A percentile compares a stretch with the other conserved stretches of the same genome.
These are phyloP conservation scores for Ensete ventricosum DNA, from an alignment of 176 grass and related monocot genomes.

Conservation along the genomic window DNA sequence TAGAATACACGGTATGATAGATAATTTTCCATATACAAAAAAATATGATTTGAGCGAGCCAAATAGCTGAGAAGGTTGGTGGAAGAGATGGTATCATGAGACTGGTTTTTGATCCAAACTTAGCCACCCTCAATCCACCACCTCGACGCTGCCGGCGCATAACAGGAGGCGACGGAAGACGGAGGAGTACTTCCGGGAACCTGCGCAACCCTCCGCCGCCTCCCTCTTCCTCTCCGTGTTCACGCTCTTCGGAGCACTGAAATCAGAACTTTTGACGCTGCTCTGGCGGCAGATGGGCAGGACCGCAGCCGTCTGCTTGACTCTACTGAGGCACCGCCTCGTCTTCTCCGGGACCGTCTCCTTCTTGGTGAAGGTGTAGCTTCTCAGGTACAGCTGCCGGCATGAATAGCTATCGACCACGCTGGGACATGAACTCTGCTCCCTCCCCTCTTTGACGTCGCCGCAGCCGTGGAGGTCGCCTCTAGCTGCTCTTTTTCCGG, in stretches of 20 bases:
- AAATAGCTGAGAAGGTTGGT: too few species aligned
- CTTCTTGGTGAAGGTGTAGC: conserved; percentile 19
- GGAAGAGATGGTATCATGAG: too few species aligned
- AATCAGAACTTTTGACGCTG: too few species aligned
- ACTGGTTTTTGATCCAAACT: too few species aligned
- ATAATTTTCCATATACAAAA: too few species aligned
- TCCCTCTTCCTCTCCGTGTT: background rate
- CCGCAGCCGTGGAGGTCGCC: background rate
- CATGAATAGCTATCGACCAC: conserved; percentile 31
- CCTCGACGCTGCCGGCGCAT: background rate
- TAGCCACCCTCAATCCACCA: background rate
- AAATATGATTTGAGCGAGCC: too few species aligned
- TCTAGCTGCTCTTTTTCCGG: too few species aligned
- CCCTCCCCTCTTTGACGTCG: conserved; percentile 14
- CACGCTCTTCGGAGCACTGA: background rate
- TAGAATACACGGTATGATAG: too few species aligned
- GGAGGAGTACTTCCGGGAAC: background rate
- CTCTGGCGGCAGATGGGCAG: background rate
- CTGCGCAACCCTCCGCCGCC: background rate
- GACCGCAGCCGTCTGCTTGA: background rate
- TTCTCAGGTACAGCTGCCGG: conserved; percentile 15
- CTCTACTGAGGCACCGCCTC: background rate
- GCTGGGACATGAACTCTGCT: background rate
- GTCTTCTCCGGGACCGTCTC: conserved; percentile 4
- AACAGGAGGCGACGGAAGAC: background rate